phyloP scores from a whole-genome alignment of 1,284 basidiomycete genomes.

The Dichomitus squalens region DNA sequence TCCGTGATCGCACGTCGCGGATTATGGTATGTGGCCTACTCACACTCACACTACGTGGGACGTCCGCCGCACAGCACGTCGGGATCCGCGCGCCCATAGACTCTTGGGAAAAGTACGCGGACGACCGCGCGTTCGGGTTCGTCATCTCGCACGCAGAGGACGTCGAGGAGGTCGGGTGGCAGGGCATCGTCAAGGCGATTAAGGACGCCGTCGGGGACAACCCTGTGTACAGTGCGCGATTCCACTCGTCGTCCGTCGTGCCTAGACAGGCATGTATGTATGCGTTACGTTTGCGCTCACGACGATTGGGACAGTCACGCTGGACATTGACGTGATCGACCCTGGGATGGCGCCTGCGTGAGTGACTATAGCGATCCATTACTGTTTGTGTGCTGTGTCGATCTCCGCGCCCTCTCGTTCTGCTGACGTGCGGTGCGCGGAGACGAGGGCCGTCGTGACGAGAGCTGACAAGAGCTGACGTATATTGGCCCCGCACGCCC shows the following conservation, averaged over 20 bases:
- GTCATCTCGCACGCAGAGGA: constrained; percentile 37
- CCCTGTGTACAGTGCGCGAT: constrained; percentile 37
- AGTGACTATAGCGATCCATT: constrained; percentile 6
- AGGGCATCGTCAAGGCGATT: constrained; percentile 36
- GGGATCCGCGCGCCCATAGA: constrained; percentile 34
- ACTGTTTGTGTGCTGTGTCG: background rate
- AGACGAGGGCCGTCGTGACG: too few relatives aligned
- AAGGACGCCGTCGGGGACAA: constrained; percentile 37
- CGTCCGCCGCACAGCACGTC: constrained; percentile 29
- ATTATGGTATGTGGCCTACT: too few relatives aligned
- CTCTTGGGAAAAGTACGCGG: constrained; percentile 35
- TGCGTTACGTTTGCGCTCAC: background rate
- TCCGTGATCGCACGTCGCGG: too few relatives aligned
- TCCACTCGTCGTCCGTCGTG: background rate
- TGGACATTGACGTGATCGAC: constrained; percentile 41
- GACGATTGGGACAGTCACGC: constrained; percentile 25
- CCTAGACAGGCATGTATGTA: background rate
- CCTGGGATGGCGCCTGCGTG: constrained; percentile 42
- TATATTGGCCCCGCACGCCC: background rate
- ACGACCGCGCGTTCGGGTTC: constrained; percentile 36
- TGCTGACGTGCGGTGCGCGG: background rate
- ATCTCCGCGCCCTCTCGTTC: background rate
- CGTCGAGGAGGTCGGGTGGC: constrained; percentile 36
- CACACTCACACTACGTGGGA: background rate
- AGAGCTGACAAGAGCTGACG: background rate